phyloP scores from a whole-genome alignment of 306 rosid genomes.

The Fragaria vesca region DNA sequence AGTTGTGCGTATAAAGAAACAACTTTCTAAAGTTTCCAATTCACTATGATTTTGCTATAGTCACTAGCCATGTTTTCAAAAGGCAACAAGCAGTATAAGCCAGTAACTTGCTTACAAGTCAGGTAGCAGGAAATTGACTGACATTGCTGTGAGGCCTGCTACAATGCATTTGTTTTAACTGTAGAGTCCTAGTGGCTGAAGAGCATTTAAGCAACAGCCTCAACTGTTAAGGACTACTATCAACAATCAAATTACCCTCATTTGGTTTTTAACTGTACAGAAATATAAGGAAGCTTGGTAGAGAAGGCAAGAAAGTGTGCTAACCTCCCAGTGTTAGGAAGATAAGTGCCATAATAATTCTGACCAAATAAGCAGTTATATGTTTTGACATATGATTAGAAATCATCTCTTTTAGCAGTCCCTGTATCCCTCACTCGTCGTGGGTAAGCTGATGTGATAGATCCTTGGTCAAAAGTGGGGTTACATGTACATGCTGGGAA shows the following conservation, averaged over 20 bases:
- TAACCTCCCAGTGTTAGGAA: neutral
- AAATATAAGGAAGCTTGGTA: neutral
- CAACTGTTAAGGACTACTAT: neutral
- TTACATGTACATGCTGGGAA: conserved; percentile 2
- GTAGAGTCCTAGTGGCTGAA: neutral
- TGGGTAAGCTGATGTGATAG: neutral
- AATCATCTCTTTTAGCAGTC: too few species aligned
- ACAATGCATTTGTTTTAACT: neutral
- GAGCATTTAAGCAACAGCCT: neutral
- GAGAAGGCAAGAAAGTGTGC: neutral
- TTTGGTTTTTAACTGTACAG: neutral
- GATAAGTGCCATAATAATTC: neutral
- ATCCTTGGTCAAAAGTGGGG: conserved; percentile 2
- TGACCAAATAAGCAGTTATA: neutral
- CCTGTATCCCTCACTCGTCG: too few species aligned
- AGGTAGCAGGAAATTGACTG: neutral
- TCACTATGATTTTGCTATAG: neutral
- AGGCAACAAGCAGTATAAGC: neutral
- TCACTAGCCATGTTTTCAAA: neutral
- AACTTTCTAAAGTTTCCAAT: neutral
- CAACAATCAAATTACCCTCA: neutral
- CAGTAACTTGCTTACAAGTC: neutral
- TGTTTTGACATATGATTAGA: neutral
- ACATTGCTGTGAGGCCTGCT: neutral
- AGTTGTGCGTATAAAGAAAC: neutral